These are phyloP conservation scores for Amanita brunnescens DNA, from an alignment of 768 basidiomycete species.

Conservation along the genomic window DNA sequence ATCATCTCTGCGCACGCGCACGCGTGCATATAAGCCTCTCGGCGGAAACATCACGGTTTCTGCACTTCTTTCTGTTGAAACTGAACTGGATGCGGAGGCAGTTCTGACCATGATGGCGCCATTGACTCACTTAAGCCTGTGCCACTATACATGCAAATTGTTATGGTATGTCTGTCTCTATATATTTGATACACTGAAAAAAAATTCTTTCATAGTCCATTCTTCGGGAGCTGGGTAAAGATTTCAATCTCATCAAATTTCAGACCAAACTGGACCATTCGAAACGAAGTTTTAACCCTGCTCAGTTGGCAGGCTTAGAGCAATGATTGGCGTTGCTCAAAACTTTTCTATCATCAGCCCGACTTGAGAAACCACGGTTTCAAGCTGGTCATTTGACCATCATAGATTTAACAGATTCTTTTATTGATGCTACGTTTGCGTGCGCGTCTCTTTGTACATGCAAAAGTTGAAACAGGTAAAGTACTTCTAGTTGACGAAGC, in stretches of 20 bases:
- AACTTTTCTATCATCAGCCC: constrained; percentile 51
- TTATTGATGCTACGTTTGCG: constrained; percentile 58
- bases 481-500: constrained; percentile 70
- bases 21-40: constrained; percentile 43
- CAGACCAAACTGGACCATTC: constrained; percentile 33
- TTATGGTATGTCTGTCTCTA: constrained; percentile 40
- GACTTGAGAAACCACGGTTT: constrained; percentile 33
- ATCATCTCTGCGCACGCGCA: constrained; percentile 55
- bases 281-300: constrained; percentile 45
- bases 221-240: constrained; percentile 53
- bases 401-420: constrained; percentile 65
- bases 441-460: constrained; percentile 57
- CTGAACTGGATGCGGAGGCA: constrained; percentile 60
- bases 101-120: constrained; percentile 73
- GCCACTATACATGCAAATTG: constrained; percentile 61
- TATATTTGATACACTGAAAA: neutral
- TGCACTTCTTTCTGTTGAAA: constrained; percentile 44
- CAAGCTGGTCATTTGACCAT: constrained; percentile 52
- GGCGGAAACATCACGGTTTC: constrained; percentile 41
- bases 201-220: constrained; percentile 28
- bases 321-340: constrained; percentile 56
- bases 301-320: constrained; percentile 46
- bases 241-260: constrained; percentile 45
- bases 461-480: constrained; percentile 53
- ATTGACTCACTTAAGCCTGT: constrained; percentile 51